Evolutionary conservation across 352 stramenopile species (phyloP).

Genomic region (Phytophthora citrophthora): DNA sequence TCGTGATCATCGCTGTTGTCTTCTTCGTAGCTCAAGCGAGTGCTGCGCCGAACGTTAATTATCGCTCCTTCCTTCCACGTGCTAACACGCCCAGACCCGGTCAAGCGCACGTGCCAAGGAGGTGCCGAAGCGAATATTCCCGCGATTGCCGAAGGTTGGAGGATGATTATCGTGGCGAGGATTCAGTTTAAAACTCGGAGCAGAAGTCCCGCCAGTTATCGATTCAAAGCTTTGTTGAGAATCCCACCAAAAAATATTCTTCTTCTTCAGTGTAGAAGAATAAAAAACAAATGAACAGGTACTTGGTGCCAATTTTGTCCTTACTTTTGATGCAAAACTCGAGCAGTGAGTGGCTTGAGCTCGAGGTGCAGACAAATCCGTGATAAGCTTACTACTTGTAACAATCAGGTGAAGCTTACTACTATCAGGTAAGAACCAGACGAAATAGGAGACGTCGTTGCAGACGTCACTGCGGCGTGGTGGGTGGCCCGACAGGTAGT

Average conservation of each 20-base stretch:
- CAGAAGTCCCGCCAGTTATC: too few species aligned
- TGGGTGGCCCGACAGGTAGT: constrained; percentile 80
- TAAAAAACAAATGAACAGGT: constrained; percentile 20
- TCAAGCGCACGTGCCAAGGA: too few species aligned
- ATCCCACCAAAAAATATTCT: too few species aligned
- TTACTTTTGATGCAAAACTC: constrained; percentile 88
- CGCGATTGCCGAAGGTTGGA: background rate
- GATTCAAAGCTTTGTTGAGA: too few species aligned
- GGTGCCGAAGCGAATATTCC: too few species aligned
- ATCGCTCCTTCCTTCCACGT: too few species aligned
- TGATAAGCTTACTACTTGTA: constrained; percentile 3
- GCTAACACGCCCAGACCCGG: too few species aligned
- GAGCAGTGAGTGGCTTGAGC: constrained; percentile 48
- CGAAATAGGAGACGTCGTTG: constrained; percentile 53
- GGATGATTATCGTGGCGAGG: background rate
- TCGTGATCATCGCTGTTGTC: too few species aligned
- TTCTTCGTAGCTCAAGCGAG: too few species aligned
- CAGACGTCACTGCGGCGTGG: constrained; percentile 53
- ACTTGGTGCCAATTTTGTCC: constrained; percentile 72
- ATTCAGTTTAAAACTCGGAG: background rate
- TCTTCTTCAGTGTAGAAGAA: too few species aligned
- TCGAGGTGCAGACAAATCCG: constrained; percentile 18
- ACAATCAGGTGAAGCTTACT: background rate
- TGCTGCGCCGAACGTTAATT: too few species aligned
- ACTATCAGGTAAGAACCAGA: constrained; percentile 32